Base-by-base conservation (phyloP, 2,329 filamentous ascomycete species). In the Nakataea oryzae region DNA sequence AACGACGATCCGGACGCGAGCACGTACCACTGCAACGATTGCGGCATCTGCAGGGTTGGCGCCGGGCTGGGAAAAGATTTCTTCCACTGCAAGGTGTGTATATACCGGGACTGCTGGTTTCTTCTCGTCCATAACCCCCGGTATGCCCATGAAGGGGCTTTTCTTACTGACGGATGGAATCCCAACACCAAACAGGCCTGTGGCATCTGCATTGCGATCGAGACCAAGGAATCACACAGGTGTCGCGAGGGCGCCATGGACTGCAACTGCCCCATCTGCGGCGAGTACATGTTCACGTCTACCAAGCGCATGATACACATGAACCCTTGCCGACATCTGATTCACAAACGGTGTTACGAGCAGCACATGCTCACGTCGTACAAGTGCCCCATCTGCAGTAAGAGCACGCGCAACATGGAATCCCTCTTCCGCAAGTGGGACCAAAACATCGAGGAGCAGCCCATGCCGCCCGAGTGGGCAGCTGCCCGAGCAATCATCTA, bases 321-420 rank as follows among this genome's bases (percentile, higher is more conserved):
- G 89, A 85, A 86, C 54, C 59, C 59, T 17, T 99, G 95, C 73
- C 95, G 95, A 2, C 95, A 99, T 73, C 96, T 93, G 70, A 96
- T 99, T 71, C 95, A 99, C 74, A 87, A 89, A 69, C 85, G 85
- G 63, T 99, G 95, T 75, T 95, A 96, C 70, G 85, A 90, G 57
- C 85, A 95, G 68, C 90, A 96, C 72, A 93, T 96, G 79, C 87
- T 88, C 69, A 87, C 86, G 3, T 96, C 93, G 7, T 99, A 97
- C 78, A 96, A 93, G 70, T 99, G 95, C 70, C 95, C 93, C 0
- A 92, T 97, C 59, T 99, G 95, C 81, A 96, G 89, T 76, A 96
- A 95, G 74, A 96, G 90, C 66, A 88, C 96, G n/a, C 86, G 91
- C 67, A 97, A 97, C 71, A 99, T 99, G 93, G 93, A 97, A 71